Conservation (phyloP, 345 rosid genomes). For the Salix koriyanagi region DNA sequence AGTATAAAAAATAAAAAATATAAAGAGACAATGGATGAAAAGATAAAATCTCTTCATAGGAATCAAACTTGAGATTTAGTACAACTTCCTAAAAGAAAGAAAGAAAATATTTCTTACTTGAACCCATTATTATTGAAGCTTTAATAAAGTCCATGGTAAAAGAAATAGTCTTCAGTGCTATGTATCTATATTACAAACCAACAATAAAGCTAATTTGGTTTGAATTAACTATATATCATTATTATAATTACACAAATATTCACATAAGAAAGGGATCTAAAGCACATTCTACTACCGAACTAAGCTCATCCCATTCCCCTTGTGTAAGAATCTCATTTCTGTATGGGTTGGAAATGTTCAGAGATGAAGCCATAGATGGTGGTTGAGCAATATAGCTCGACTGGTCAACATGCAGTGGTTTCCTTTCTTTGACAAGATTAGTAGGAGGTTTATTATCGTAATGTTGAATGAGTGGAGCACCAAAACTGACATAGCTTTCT, state of each 20-base stretch:
- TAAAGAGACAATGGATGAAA: no score
- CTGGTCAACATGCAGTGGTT: constrained; percentile 6
- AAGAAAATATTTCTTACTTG: no score
- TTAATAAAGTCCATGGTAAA: neutral
- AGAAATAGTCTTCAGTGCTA: neutral
- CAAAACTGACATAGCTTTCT: constrained; percentile 50
- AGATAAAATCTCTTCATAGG: no score
- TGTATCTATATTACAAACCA: neutral
- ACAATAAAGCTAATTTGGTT: no score
- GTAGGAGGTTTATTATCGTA: constrained; percentile 22
- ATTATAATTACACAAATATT: neutral
- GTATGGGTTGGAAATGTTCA: constrained; percentile 29
- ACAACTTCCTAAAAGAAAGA: no score
- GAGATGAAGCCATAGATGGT: constrained; percentile 35
- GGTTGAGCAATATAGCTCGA: constrained; percentile 12
- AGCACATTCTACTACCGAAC: constrained; percentile 62
- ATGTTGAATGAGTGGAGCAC: constrained; percentile 25
- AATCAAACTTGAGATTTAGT: no score
- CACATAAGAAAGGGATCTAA: constrained; percentile 37
- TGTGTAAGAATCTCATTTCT: constrained; percentile 23
- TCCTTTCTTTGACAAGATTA: constrained; percentile 15
- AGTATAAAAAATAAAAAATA: no score
- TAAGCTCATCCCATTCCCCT: constrained; percentile 74
- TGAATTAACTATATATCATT: neutral
- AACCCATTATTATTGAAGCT: no score